Percentiles rank a stretch among this genome's conserved stretches.
Evolutionary conservation across 768 basidiomycete genomes (phyloP).

Genomic region (Amanita inopinata): DNA sequence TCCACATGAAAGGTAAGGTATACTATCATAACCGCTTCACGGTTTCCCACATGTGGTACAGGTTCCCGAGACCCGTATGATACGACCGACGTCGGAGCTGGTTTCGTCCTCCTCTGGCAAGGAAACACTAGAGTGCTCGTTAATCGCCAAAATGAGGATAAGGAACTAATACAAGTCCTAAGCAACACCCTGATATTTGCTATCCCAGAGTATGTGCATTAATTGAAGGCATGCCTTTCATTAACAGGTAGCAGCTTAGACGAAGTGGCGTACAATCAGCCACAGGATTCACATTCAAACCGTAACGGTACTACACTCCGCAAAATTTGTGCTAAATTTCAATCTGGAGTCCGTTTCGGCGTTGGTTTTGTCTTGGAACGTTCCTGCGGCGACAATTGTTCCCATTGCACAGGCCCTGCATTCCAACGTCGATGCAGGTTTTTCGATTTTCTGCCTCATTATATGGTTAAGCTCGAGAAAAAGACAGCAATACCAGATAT

Average conservation of each 20-base stretch:
- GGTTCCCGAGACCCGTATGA: conserved; percentile 79
- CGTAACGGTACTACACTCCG: conserved; percentile 27
- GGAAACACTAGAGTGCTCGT: conserved; percentile 65
- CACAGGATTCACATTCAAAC: conserved; percentile 7
- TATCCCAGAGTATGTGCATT: conserved; percentile 67
- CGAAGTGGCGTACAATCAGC: conserved; percentile 16
- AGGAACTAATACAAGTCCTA: conserved; percentile 73
- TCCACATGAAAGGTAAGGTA: conserved; percentile 78
- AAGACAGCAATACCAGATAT: conserved; percentile 30
- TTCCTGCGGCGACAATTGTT: conserved; percentile 65
- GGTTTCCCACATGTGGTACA: conserved; percentile 19
- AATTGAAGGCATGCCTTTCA: not conserved
- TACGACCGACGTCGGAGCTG: conserved; percentile 62
- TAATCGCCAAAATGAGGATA: conserved; percentile 58
- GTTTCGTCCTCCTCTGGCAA: conserved; percentile 80
- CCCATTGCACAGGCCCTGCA: conserved; percentile 44
- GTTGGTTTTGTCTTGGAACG: conserved; percentile 77
- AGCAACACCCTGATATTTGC: conserved; percentile 76
- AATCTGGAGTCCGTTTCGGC: conserved; percentile 80
- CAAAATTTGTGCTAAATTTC: conserved; percentile 78
- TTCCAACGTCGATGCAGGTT: conserved; percentile 74
- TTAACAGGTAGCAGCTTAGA: conserved; percentile 14
- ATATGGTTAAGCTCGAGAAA: conserved; percentile 54
- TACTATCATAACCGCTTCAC: too few species aligned
- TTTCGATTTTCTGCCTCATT: conserved; percentile 76